Conservation (phyloP, 495 filamentous ascomycete species). For the Xylaria scruposa region DNA sequence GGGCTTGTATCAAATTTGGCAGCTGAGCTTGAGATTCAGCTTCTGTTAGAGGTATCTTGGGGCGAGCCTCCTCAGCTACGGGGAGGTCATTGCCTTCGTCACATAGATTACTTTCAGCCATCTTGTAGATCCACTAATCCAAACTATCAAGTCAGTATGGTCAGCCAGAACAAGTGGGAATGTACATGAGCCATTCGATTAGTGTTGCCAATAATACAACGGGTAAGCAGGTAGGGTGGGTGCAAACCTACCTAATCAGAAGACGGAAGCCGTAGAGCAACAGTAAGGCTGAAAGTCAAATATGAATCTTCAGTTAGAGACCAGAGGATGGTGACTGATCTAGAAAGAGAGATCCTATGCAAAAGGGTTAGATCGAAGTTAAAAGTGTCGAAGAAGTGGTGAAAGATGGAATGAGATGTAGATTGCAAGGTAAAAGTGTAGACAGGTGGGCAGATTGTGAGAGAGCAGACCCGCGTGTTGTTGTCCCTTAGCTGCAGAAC, state of each 20-base stretch:
- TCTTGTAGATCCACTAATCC: background rate
- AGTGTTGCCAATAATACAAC: background rate
- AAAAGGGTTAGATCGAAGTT: slow-evolving; percentile 1
- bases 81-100: slow-evolving; percentile 19
- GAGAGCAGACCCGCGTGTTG: background rate
- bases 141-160: background rate
- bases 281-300: background rate
- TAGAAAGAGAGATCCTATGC: background rate
- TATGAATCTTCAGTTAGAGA: background rate
- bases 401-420: background rate
- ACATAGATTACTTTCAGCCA: background rate
- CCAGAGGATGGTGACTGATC: background rate
- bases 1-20: background rate
- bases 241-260: background rate
- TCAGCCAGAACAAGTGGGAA: background rate
- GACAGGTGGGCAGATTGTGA: background rate
- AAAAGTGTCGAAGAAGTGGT: background rate
- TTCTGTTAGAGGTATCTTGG: background rate
- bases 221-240: background rate
- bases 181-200: background rate
- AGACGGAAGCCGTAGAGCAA: background rate
- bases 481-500: background rate
- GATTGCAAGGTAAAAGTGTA: background rate
- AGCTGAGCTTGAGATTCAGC: background rate
- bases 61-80: background rate